Base-by-base conservation (phyloP, 2,329 filamentous ascomycete genomes). In the Fusarium sp. region DNA sequence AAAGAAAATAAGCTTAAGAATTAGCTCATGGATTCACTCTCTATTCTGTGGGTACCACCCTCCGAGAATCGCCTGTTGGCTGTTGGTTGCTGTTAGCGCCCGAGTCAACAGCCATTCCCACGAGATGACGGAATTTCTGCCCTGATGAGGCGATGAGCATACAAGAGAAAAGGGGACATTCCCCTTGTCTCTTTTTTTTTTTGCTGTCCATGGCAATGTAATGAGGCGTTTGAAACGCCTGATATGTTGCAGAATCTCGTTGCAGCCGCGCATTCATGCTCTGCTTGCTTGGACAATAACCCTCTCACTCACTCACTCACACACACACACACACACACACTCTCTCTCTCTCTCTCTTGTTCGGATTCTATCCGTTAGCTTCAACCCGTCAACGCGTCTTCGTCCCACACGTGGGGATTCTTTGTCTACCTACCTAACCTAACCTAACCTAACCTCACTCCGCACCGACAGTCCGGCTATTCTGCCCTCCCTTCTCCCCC, bases 1-100 rank as follows among this genome's bases (percentile, higher is more conserved):
- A n/a, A 29, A 50, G 4, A 25, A 50, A 42, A 43, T 63, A 63
- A 66, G 63, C 53, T 66, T 66, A 65, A 66, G 36, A 32, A 45
- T 53, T 53, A 61, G 51, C 38, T 53, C 31, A 53, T 43, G 33
- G 17, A 23, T 49, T 52, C 41, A 49, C 3, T 19, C 19, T 19
- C 51, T 61, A 66, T 58, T 61, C 15, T 58, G 48, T 61, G 63
- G 62, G 15, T 31, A 49, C 15, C 25, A 32, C 45, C 23, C 13
- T 19, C 4, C 35, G 17, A 33, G 44, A 17, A 58, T 27, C 23
- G 23, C 23, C 23, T 25, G 23, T 25, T n/a, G n/a, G n/a, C n/a
- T n/a, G n/a, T n/a, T n/a, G n/a, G n/a, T n/a, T 25, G 5, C 27
- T 29, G 32, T 33, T 63, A 59, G 59, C 54, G 54, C 45, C 48